phyloP scores from a whole-genome alignment of 1,284 basidiomycete genomes.

The Cystobasidium sp. region DNA sequence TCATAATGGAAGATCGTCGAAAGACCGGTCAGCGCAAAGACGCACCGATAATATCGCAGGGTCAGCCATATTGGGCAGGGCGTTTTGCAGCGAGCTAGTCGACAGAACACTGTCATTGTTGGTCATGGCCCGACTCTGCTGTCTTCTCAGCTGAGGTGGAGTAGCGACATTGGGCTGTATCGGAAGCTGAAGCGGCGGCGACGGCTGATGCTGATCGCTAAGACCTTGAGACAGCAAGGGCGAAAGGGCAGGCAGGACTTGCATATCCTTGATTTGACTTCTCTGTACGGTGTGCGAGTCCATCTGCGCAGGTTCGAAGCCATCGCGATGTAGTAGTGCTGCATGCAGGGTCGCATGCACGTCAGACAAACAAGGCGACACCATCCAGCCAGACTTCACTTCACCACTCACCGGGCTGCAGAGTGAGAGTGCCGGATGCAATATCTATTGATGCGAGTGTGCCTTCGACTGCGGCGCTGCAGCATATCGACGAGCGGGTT shows the following conservation, averaged over 20 bases:
- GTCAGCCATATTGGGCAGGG: constrained; percentile 26
- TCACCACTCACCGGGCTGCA: constrained; percentile 21
- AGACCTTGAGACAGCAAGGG: not conserved
- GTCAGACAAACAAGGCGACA: not conserved
- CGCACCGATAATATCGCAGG: constrained; percentile 42
- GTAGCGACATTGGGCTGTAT: constrained; percentile 13
- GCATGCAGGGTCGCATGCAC: not conserved
- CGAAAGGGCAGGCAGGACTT: constrained; percentile 25
- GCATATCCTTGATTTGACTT: constrained; percentile 43
- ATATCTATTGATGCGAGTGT: constrained; percentile 35
- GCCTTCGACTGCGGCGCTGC: constrained; percentile 39
- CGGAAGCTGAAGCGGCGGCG: constrained; percentile 11
- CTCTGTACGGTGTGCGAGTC: constrained; percentile 28
- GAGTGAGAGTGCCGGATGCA: constrained; percentile 20
- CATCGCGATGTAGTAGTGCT: constrained; percentile 31
- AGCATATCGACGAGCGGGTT: too few relatives aligned
- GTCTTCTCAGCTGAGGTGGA: constrained; percentile 10
- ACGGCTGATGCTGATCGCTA: constrained; percentile 2
- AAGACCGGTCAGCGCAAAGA: not conserved
- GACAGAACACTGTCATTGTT: constrained; percentile 1
- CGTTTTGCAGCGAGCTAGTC: not conserved
- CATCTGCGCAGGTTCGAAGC: constrained; percentile 11
- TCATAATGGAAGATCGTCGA: not conserved
- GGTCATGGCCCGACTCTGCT: constrained; percentile 6
- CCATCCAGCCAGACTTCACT: not conserved